Evolutionary conservation across 768 basidiomycete species (phyloP), one percentile per base, ranked within the genome.

Genomic region (Suillus clintonianus): DNA sequence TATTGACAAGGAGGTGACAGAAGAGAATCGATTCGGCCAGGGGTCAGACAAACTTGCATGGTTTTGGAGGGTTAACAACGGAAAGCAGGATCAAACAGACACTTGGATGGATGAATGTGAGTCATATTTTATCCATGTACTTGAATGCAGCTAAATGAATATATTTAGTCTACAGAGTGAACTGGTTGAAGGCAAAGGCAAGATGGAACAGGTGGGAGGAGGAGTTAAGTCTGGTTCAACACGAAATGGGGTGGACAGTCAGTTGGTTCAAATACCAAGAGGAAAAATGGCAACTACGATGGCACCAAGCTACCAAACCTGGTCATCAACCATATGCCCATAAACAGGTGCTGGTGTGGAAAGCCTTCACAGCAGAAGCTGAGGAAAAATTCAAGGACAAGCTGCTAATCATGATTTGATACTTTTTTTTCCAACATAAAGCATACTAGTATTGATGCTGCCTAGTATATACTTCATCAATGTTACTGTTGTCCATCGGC

Each of bases 191-290:
- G 45, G 68, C 70, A n/a, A 67, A 60, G 59, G 70, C 70, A 22
- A 64, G 61, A 42, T 58, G 41, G 11, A 24, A 68, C 19, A 22
- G 67, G 59, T 72, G 71, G 71, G 39, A 59, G 14, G 68, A 72
- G 47, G 69, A 71, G 59, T 17, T 66, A 11, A 50, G 36, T n/a
- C 19, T 68, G 37, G 48, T 69, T 9, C 43, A 34, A 56, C 59
- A 69, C 55, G 67, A 71, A 51, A 69, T 72, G 67, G 19, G 61
- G 7, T 72, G 71, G 71, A 63, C 68, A 0, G 19, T 63, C 11
- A 14, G 39, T 27, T 71, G 60, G 45, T 70, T 69, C 42, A 30
- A 59, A 24, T 10, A 32, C 15, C 41, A 57, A 42, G 37, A 57
- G n/a, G 15, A 34, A 13, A 17, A 58, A 56, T 63, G 62, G 62